Evolutionary conservation across 441 rosid genomes (phyloP).

Genomic region (Mallotus japonicus): DNA sequence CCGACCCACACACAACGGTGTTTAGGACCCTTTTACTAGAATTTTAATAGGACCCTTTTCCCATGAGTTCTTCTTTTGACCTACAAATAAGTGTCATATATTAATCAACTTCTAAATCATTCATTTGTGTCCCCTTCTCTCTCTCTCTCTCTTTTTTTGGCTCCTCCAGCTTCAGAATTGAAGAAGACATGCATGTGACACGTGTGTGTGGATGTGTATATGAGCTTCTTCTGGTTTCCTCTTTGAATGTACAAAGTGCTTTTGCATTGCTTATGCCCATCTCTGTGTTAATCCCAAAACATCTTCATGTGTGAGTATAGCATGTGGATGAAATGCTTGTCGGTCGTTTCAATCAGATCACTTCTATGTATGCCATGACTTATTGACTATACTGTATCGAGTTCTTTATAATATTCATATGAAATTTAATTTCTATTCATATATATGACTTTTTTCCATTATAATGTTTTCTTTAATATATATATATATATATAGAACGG

Average conservation of each 20-base stretch:
- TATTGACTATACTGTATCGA: no score
- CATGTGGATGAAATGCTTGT: slow-evolving; percentile 14
- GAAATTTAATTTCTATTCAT: neutral
- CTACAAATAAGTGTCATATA: neutral
- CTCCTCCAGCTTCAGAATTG: neutral
- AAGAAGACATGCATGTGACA: neutral
- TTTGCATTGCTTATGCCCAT: slow-evolving; percentile 2
- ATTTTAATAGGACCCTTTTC: slow-evolving; percentile 5
- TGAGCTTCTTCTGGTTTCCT: neutral
- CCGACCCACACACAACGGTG: neutral
- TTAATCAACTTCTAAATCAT: neutral
- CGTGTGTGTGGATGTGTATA: neutral
- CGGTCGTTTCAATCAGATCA: neutral
- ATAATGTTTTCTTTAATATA: no score
- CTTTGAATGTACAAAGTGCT: neutral
- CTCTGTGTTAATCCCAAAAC: slow-evolving; percentile 13
- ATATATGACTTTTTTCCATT: no score
- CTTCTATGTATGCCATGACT: no score
- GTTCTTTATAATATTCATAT: no score
- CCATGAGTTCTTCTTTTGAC: neutral
- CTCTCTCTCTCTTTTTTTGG: no score
- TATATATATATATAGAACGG: no score
- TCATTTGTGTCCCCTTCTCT: neutral
- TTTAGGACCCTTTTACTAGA: neutral
- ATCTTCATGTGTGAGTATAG: slow-evolving; percentile 2